A percentile compares a stretch with the other conserved stretches of the same genome.
Evolutionary conservation across 2,329 filamentous ascomycete genomes (phyloP).

Genomic region (Epichloe brachyelytri): DNA sequence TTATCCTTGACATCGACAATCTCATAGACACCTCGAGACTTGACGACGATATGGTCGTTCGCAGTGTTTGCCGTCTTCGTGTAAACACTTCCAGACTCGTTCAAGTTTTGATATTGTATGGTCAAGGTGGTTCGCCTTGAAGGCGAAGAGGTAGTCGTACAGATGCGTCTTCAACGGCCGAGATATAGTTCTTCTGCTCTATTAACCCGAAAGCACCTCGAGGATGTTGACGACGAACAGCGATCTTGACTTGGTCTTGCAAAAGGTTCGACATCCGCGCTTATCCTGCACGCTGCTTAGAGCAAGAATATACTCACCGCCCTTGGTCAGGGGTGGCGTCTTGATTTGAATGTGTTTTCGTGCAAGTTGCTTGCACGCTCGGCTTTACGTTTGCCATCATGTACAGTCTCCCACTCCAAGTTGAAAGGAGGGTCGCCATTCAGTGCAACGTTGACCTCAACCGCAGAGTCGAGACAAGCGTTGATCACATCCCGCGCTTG

Average conservation of each 20-base stretch:
- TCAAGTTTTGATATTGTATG: constrained; percentile 59
- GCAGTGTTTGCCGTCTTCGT: constrained; percentile 35
- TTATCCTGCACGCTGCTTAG: constrained; percentile 78
- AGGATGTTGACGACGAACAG: constrained; percentile 78
- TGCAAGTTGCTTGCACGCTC: constrained; percentile 52
- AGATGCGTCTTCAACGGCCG: constrained; percentile 62
- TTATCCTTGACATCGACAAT: constrained; percentile 65
- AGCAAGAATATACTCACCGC: constrained; percentile 81
- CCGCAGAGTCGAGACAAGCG: constrained; percentile 72
- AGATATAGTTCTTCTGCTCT: constrained; percentile 63
- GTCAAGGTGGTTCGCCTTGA: constrained; percentile 75
- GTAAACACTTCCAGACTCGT: constrained; percentile 34
- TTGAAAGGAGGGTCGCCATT: constrained; percentile 77
- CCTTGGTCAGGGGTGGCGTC: constrained; percentile 61
- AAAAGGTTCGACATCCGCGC: constrained; percentile 77
- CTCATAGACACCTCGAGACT: constrained; percentile 62
- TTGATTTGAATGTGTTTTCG: constrained; percentile 53
- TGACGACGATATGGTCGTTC: constrained; percentile 59
- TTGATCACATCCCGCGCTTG: constrained; percentile 41
- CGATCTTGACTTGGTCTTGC: constrained; percentile 73
- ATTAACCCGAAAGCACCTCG: constrained; percentile 75
- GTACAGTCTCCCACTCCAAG: constrained; percentile 83
- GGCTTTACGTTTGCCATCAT: constrained; percentile 72
- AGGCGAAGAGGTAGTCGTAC: constrained; percentile 71
- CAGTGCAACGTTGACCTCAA: constrained; percentile 61